Percentiles rank a stretch among this genome's conserved stretches.
Evolutionary conservation across 2,329 filamentous ascomycete genomes (phyloP).

Genomic region (Penicillium decumbens): DNA sequence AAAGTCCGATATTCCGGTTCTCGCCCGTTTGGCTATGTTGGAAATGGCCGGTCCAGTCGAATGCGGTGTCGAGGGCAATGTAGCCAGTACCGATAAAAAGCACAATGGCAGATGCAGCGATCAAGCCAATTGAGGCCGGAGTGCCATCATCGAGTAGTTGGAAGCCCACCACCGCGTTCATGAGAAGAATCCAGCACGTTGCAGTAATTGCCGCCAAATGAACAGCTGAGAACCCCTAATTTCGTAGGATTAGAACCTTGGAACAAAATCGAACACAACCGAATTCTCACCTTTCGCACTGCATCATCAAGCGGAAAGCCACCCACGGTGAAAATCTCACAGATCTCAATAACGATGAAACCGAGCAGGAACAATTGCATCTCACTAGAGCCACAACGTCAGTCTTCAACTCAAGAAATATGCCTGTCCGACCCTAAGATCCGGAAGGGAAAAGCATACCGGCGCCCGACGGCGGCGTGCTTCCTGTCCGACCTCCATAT

Average conservation of each 20-base stretch:
- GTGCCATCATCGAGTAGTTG: constrained; percentile 94
- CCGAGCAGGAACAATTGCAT: constrained; percentile 90
- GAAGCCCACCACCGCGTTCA: constrained; percentile 89
- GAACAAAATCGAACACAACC: not conserved
- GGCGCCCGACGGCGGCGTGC: constrained; percentile 85
- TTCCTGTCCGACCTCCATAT: constrained; percentile 81
- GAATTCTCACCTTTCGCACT: constrained; percentile 62
- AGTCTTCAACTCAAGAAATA: constrained; percentile 5
- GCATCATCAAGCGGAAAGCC: constrained; percentile 70
- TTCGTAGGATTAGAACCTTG: not conserved
- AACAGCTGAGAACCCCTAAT: constrained; percentile 76
- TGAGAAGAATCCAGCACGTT: constrained; percentile 81
- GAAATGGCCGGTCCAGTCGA: constrained; percentile 77
- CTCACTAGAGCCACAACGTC: constrained; percentile 57
- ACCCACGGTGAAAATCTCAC: constrained; percentile 94
- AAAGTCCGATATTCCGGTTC: constrained; percentile 76
- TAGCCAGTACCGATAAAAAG: constrained; percentile 90
- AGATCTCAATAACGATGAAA: constrained; percentile 83
- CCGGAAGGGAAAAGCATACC: constrained; percentile 51
- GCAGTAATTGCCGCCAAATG: constrained; percentile 87
- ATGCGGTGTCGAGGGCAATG: constrained; percentile 89
- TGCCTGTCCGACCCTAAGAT: not conserved
- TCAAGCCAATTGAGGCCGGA: constrained; percentile 70
- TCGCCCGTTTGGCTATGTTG: constrained; percentile 52
- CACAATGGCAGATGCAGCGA: constrained; percentile 63